These are phyloP conservation scores for Eragrostis nindensis DNA, from an alignment of 176 grass and related monocot species.

Conservation along the genomic window DNA sequence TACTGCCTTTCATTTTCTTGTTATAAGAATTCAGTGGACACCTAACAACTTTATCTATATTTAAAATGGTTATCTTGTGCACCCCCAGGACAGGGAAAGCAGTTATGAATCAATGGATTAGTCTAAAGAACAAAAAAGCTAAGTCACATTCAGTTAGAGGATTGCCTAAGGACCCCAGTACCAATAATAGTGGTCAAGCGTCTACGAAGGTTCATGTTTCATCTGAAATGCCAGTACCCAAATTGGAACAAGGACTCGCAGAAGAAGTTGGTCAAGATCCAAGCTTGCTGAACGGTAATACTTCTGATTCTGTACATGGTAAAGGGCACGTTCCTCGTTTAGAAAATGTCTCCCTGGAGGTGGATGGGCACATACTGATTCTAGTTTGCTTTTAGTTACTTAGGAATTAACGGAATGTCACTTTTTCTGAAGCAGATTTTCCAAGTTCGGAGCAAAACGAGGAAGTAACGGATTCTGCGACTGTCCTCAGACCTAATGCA, in stretches of 20 bases:
- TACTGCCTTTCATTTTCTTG: constrained; percentile 7
- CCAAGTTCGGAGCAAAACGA: not conserved
- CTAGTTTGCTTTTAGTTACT: not conserved
- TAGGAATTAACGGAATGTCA: not conserved
- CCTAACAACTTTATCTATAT: not conserved
- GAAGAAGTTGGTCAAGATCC: constrained; percentile 4
- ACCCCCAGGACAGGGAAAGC: constrained; percentile 28
- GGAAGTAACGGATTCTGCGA: not conserved
- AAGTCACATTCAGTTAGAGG: constrained; percentile 24
- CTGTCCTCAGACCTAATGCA: not conserved
- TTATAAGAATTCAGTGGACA: not conserved
- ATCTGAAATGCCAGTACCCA: not conserved
- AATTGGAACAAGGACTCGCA: constrained; percentile 18
- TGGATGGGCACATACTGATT: constrained; percentile 16
- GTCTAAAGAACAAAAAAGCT: constrained; percentile 15
- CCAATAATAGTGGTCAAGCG: constrained; percentile 4
- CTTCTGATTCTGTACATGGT: not conserved
- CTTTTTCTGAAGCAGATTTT: not conserved
- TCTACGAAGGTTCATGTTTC: constrained; percentile 6
- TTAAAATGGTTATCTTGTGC: not conserved
- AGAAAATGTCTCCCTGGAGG: not conserved
- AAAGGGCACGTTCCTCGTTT: not conserved
- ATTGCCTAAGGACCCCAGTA: not conserved
- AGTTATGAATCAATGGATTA: constrained; percentile 26
- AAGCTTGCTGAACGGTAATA: not conserved